These are phyloP conservation scores for Colletotrichum sp. DNA, from an alignment of 2,329 filamentous ascomycete species.

Conservation along the genomic window DNA sequence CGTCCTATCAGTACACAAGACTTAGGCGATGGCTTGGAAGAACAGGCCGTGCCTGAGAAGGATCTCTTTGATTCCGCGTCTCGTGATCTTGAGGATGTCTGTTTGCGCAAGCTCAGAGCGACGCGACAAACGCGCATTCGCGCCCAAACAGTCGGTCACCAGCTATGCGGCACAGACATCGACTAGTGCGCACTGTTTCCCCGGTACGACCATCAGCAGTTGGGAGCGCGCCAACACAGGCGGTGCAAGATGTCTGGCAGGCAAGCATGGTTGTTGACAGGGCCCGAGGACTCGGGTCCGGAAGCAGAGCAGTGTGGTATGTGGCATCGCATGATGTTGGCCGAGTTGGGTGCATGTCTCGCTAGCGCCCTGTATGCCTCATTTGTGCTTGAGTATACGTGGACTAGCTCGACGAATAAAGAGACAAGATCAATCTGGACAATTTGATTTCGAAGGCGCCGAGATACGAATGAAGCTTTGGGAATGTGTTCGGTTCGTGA, in stretches of 20 bases:
- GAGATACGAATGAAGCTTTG: not conserved
- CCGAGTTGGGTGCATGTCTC: not conserved
- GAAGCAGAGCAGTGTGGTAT: slow-evolving; percentile 1
- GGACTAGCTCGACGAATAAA: not conserved
- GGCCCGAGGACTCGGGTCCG: slow-evolving; percentile 13
- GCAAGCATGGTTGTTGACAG: not conserved
- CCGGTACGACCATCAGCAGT: not conserved
- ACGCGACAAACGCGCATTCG: not conserved
- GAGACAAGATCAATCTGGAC: not conserved
- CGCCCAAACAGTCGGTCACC: not conserved
- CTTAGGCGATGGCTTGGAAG: not conserved
- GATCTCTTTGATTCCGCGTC: not conserved
- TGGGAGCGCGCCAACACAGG: not conserved
- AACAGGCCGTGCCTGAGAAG: not conserved
- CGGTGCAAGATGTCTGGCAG: not conserved
- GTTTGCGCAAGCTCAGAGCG: not conserved
- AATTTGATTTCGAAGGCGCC: not conserved
- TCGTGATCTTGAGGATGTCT: not conserved
- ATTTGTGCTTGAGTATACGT: not conserved
- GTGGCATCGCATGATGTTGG: slow-evolving; percentile 10
- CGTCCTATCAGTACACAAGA: not conserved
- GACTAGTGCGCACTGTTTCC: not conserved
- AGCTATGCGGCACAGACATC: not conserved
- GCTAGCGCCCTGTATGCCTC: not conserved
- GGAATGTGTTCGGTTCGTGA: not conserved